Percentiles rank a stretch among this genome's conserved stretches.
Evolutionary conservation across 352 stramenopile genomes (phyloP).

Genomic region (Phytopythium helicoides): DNA sequence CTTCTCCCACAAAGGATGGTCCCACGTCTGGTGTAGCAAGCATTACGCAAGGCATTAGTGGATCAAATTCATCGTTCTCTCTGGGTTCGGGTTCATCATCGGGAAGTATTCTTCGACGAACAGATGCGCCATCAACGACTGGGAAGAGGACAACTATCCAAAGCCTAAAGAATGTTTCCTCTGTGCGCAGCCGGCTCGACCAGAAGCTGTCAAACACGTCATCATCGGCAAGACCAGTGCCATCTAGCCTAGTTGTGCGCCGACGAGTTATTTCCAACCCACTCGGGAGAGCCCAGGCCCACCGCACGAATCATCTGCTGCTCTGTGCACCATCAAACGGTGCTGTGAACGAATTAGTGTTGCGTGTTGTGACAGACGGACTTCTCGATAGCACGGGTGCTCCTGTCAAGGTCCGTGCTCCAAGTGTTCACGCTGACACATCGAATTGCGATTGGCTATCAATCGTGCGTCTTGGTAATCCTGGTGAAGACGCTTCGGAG

Average conservation of each 20-base stretch:
- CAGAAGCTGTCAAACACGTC: constrained; percentile 40
- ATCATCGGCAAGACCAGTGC: constrained; percentile 8
- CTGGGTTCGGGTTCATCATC: constrained; percentile 38
- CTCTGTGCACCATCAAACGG: constrained; percentile 90
- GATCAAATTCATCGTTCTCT: constrained; percentile 37
- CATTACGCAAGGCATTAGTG: not conserved
- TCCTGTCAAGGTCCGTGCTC: constrained; percentile 52
- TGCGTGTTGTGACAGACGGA: constrained; percentile 82
- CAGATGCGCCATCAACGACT: constrained; percentile 9
- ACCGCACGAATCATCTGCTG: constrained; percentile 64
- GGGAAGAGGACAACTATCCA: constrained; percentile 60
- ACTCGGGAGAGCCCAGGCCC: constrained; percentile 16
- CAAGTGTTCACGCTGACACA: constrained; percentile 63
- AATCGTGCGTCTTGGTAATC: constrained; percentile 80
- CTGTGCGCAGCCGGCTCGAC: constrained; percentile 62
- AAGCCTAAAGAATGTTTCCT: constrained; percentile 51
- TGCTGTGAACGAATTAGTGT: constrained; percentile 88
- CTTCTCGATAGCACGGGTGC: constrained; percentile 62
- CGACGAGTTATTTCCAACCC: constrained; percentile 44
- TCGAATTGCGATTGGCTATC: constrained; percentile 49
- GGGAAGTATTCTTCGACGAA: constrained; percentile 62
- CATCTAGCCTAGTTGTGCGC: constrained; percentile 39
- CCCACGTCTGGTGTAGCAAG: not conserved
- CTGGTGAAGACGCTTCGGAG: constrained; percentile 71
- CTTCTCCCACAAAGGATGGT: too few relatives aligned